Conservation (phyloP, 2,329 filamentous ascomycete species). For the Diaporthe capsici region DNA sequence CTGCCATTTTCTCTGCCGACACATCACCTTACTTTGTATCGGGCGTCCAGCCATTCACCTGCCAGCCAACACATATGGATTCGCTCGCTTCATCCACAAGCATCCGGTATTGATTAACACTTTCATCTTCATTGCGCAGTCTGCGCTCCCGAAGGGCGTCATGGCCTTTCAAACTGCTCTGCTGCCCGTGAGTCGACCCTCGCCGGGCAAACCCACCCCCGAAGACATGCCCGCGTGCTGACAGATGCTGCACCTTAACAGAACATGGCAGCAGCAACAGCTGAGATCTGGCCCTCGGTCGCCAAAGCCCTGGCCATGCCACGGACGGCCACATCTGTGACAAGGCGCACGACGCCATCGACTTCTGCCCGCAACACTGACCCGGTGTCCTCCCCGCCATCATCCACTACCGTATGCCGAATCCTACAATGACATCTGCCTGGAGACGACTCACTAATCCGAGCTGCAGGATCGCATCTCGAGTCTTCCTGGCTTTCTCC, state of each 20-base stretch:
- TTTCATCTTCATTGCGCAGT: slow-evolving; percentile 28
- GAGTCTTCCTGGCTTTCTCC: slow-evolving; percentile 36
- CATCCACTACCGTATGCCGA: background rate
- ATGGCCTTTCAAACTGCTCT: slow-evolving; percentile 43
- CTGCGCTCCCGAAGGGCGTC: slow-evolving; percentile 36
- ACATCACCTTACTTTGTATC: background rate
- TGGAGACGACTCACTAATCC: slow-evolving; percentile 25
- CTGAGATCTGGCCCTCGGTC: slow-evolving; percentile 60
- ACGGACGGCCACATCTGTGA: slow-evolving; percentile 46
- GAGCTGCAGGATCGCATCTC: slow-evolving; percentile 27
- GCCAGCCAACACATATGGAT: slow-evolving; percentile 10
- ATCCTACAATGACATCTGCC: background rate
- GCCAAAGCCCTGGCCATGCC: slow-evolving; percentile 54
- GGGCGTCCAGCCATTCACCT: slow-evolving; percentile 1
- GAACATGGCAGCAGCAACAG: slow-evolving; percentile 59
- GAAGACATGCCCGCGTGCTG: background rate
- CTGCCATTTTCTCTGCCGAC: slow-evolving; percentile 5
- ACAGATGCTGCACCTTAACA: slow-evolving; percentile 46
- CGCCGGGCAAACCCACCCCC: background rate
- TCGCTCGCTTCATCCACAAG: background rate
- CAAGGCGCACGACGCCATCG: slow-evolving; percentile 1
- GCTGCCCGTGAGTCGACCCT: slow-evolving; percentile 39
- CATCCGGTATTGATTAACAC: slow-evolving; percentile 11
- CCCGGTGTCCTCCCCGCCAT: background rate
- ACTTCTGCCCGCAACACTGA: background rate